Percentiles rank a stretch among this genome's conserved stretches.
These are phyloP conservation scores for Closterium sp. DNA, from an alignment of 139 green algal species.

Conservation along the genomic window DNA sequence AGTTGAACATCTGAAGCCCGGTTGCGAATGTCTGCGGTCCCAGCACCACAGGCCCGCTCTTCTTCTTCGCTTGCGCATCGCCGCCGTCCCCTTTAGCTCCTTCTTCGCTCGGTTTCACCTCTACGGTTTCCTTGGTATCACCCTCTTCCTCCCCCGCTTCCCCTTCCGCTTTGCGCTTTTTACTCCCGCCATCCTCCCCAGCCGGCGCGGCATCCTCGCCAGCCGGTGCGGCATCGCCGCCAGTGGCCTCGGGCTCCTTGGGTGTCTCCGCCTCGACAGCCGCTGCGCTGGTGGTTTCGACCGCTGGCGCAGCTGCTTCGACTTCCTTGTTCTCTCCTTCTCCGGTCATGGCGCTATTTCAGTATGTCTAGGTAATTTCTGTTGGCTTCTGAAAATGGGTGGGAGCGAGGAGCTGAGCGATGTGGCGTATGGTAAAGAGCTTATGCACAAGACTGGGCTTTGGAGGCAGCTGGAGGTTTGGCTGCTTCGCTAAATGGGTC, in stretches of 20 bases:
- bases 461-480: not conserved
- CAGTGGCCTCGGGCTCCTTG: not conserved
- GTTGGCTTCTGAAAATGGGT: not conserved
- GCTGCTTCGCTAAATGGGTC: too few species aligned
- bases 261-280: not conserved
- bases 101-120: not conserved
- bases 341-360: not conserved
- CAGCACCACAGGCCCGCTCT: constrained; percentile 23
- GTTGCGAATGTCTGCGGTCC: constrained; percentile 25
- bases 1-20: constrained; percentile 27
- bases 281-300: not conserved
- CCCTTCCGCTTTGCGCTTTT: not conserved
- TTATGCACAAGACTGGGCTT: not conserved
- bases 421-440: not conserved
- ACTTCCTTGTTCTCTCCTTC: not conserved
- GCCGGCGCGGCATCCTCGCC: not conserved
- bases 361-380: not conserved
- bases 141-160: constrained; percentile 27
- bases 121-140: not conserved
- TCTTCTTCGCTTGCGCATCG: constrained; percentile 3
- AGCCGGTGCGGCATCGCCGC: not conserved
- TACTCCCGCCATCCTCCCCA: constrained; percentile 2
- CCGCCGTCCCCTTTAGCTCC: not conserved
- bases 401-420: not conserved
- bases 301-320: not conserved